Evolutionary conservation across 768 basidiomycete species (phyloP), one percentile per base, ranked within the genome.

Genomic region (Boletus sp.): DNA sequence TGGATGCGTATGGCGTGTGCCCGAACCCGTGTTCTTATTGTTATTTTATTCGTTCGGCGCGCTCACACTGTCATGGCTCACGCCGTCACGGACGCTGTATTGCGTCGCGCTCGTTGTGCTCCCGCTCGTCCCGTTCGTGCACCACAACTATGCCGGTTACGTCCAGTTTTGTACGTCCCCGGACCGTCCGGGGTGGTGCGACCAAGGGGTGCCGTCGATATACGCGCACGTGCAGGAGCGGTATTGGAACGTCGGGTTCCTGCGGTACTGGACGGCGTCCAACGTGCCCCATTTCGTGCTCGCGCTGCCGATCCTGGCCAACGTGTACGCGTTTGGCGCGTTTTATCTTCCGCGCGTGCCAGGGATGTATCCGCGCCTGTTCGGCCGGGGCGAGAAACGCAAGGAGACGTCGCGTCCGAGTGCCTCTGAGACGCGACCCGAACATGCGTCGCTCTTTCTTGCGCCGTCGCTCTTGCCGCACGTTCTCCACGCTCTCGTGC

Each of bases 271-370:
- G 92, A 87, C 87, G 0, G 58, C 75, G 24, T 73, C 80, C 32
- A 95, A 99, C 71, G 64, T 93, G 2, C 97, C 97, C 46, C 97
- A 98, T 72, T 90, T 98, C 67, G 60, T 92, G 57, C 78, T 98
- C 54, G 84, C 89, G 15, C 65, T 83, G 0, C 96, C 96, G 0
- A 78, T 88, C 0, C 80, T 96, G 52, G 41, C 73, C 48, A 74
- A 80, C 59, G 73, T 86, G 37, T 72, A 80, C 52, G 51, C 42
- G 3, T 72, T 74, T 24, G 55, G 67, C 28, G 64, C 20, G 53
- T 64, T 66, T 28, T 74, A 72, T 45, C 59, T 72, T 28, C 42
- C 48, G 6, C 58, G 49, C 2, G 3, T 69, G 7, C 40, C 40
- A 4, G 28, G 24, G 4, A 40, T 53, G 3, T 56, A 52, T 52